Percentiles rank a stretch among this genome's conserved stretches.
These are phyloP conservation scores for Phanerochaete sordida DNA, from an alignment of 768 basidiomycete species.

Conservation along the genomic window DNA sequence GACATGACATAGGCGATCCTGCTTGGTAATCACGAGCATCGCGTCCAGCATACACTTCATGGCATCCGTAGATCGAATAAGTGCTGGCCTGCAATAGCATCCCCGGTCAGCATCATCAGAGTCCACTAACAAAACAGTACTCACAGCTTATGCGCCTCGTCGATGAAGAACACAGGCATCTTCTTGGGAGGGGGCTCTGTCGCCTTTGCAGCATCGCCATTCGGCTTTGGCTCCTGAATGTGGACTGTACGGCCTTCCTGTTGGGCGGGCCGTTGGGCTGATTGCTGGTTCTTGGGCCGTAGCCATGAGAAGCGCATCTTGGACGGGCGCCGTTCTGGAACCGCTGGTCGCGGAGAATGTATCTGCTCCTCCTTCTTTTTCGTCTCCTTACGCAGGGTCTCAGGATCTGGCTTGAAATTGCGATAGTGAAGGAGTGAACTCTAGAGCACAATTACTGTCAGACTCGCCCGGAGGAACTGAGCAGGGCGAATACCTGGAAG, in stretches of 20 bases:
- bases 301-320: slow-evolving; percentile 10
- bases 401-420: slow-evolving; percentile 51
- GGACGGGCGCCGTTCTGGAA: neutral
- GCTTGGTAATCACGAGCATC: slow-evolving; percentile 84
- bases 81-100: slow-evolving; percentile 46
- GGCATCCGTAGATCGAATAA: slow-evolving; percentile 73
- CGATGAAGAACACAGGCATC: slow-evolving; percentile 78
- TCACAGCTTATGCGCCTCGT: slow-evolving; percentile 83
- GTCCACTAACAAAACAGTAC: slow-evolving; percentile 14
- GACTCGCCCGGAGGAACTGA: too few species aligned
- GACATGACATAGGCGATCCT: slow-evolving; percentile 80
- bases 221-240: slow-evolving; percentile 16
- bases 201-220: slow-evolving; percentile 29
- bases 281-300: slow-evolving; percentile 5
- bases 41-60: slow-evolving; percentile 86
- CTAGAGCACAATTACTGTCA: too few species aligned
- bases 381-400: neutral
- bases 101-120: neutral
- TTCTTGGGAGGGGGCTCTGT: slow-evolving; percentile 49
- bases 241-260: neutral
- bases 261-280: neutral
- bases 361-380: neutral
- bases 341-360: neutral
- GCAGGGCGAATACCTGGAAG: too few species aligned
- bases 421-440: slow-evolving; percentile 70